phyloP scores from a whole-genome alignment of 306 rosid species.

The Carpinus viminea region DNA sequence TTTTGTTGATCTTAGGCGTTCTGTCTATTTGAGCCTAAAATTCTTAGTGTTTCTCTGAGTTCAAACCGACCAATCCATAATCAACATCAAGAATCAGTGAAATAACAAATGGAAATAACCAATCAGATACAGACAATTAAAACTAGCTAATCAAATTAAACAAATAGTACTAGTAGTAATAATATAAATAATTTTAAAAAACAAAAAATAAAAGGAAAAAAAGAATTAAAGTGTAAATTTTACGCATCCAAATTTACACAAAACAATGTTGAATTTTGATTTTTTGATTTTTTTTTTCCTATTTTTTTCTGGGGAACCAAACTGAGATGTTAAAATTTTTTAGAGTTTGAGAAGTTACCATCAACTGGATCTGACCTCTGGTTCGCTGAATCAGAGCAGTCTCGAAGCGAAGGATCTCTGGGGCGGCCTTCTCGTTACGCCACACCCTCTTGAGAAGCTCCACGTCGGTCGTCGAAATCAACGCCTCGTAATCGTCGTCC shows the following conservation, averaged over 20 bases:
- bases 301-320: not conserved
- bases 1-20: too few species aligned
- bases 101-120: too few species aligned
- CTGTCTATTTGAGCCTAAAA: too few species aligned
- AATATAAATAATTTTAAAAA: not conserved
- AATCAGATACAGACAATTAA: not conserved
- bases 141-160: too few species aligned
- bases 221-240: not conserved
- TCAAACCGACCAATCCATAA: not conserved
- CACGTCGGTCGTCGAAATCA: constrained; percentile 42
- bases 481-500: constrained; percentile 47
- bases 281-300: not conserved
- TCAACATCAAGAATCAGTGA: not conserved
- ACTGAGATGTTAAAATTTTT: constrained; percentile 24
- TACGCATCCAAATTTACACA: not conserved
- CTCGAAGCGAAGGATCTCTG: constrained; percentile 69
- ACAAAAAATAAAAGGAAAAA: not conserved
- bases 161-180: too few species aligned
- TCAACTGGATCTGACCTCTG: constrained; percentile 61
- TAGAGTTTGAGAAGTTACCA: constrained; percentile 41
- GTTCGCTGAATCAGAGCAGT: constrained; percentile 54
- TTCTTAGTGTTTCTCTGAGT: not conserved
- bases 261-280: not conserved
- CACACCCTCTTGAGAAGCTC: constrained; percentile 56
- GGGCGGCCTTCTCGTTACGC: constrained; percentile 64